These are phyloP conservation scores for Piromyces finnis DNA, from an alignment of 192 early-diverging fungal species.

Conservation along the genomic window DNA sequence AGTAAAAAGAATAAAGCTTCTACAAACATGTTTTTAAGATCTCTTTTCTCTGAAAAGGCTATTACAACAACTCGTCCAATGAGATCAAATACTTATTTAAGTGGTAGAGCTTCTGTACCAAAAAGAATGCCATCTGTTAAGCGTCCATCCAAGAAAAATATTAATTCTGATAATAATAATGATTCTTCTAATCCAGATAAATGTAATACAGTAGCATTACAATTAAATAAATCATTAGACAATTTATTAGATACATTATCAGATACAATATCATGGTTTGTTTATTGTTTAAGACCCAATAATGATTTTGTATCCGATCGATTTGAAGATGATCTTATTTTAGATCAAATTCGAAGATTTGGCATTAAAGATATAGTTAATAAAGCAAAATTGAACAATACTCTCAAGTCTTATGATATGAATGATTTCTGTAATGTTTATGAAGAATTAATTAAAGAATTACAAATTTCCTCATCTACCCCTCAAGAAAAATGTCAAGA, in stretches of 20 bases:
- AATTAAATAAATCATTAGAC: slow-evolving; percentile 22
- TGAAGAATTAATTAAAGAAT: neutral
- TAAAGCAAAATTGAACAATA: neutral
- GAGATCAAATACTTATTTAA: neutral
- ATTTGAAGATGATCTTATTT: neutral
- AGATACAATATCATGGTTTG: slow-evolving; percentile 58
- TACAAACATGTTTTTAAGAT: neutral
- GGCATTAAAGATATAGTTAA: neutral
- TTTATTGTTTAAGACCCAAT: slow-evolving; percentile 31
- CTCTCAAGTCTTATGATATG: neutral
- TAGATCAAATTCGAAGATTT: neutral
- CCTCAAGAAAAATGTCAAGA: neutral
- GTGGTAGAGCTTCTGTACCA: neutral
- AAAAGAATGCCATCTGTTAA: neutral
- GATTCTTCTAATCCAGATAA: slow-evolving; percentile 46
- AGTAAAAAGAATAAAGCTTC: neutral
- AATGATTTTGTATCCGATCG: neutral
- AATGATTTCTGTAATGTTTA: neutral
- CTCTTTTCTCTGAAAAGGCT: neutral
- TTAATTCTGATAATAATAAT: slow-evolving; percentile 24
- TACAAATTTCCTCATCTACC: neutral
- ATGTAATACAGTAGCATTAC: slow-evolving; percentile 44
- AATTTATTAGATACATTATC: slow-evolving; percentile 1
- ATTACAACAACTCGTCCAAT: neutral
- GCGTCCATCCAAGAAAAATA: neutral